A percentile compares a stretch with the other conserved stretches of the same genome.
These are phyloP conservation scores for Astrocystis sublimbata DNA, from an alignment of 495 filamentous ascomycete species.

Conservation along the genomic window DNA sequence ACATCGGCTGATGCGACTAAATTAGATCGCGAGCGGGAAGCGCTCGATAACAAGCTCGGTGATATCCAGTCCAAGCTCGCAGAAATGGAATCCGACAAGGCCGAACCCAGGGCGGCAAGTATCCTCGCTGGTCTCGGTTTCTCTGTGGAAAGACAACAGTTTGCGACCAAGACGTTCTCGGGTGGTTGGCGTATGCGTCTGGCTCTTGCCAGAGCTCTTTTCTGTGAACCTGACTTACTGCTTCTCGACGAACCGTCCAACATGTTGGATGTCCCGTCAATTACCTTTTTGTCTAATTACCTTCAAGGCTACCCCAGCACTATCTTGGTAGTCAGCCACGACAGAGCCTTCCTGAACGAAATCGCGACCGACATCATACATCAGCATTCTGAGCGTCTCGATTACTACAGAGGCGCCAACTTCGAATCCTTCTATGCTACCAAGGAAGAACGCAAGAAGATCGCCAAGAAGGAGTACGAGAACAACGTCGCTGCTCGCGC, in stretches of 20 bases:
- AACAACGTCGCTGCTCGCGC: slow-evolving; percentile 94
- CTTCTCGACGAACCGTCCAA: slow-evolving; percentile 99
- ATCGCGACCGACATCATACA: slow-evolving; percentile 99
- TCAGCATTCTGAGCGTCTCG: slow-evolving; percentile 93
- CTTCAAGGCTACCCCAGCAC: slow-evolving; percentile 93
- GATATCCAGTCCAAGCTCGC: slow-evolving; percentile 91
- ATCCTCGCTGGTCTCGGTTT: slow-evolving; percentile 98
- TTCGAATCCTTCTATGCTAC: slow-evolving; percentile 99
- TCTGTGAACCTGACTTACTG: slow-evolving; percentile 96
- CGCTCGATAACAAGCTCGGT: slow-evolving; percentile 80
- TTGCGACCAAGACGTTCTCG: slow-evolving; percentile 94
- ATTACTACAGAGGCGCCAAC: slow-evolving; percentile 98
- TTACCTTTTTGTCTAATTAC: slow-evolving; percentile 97
- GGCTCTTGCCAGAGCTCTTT: slow-evolving; percentile 89
- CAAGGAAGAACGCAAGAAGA: slow-evolving; percentile 95
- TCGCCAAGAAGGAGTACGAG: slow-evolving; percentile 95
- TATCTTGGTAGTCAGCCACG: slow-evolving; percentile 95
- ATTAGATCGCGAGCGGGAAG: slow-evolving; percentile 84
- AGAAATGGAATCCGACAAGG: slow-evolving; percentile 99
- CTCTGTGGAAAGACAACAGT: slow-evolving; percentile 89
- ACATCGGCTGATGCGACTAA: slow-evolving; percentile 81
- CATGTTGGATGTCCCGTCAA: slow-evolving; percentile 99
- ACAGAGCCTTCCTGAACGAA: slow-evolving; percentile 98
- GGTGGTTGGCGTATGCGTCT: slow-evolving; percentile 99
- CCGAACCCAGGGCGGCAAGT: slow-evolving; percentile 89